These are phyloP conservation scores for Solanum hybrid DNA, from an alignment of 305 asterid species.

Conservation along the genomic window DNA sequence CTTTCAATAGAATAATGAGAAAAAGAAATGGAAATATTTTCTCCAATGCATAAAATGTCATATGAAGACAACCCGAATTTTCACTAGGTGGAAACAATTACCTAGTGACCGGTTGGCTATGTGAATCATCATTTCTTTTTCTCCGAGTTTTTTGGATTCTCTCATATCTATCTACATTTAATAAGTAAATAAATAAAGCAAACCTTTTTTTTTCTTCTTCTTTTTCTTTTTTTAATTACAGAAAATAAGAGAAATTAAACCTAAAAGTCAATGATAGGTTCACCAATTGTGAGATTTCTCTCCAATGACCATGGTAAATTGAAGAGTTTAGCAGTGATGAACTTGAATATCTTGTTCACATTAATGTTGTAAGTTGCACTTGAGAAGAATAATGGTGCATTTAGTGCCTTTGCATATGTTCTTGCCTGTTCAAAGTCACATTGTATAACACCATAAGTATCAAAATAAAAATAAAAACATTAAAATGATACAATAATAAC, in stretches of 20 bases:
- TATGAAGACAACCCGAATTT: conserved; percentile 7
- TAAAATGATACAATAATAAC: not conserved
- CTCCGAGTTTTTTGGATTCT: not conserved
- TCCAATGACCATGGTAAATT: conserved; percentile 68
- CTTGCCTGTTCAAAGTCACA: conserved; percentile 45
- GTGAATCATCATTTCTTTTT: not conserved
- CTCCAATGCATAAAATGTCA: conserved; percentile 9
- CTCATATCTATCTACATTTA: not conserved
- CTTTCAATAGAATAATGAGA: not conserved
- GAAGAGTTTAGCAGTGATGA: conserved; percentile 68
- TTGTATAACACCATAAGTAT: not conserved
- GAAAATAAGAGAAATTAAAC: not conserved
- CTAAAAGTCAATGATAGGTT: conserved; percentile 78
- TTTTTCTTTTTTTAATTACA: not conserved
- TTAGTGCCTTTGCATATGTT: conserved; percentile 65
- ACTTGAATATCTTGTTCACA: conserved; percentile 82
- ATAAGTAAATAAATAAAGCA: not conserved
- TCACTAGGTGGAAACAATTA: not conserved
- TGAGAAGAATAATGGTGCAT: conserved; percentile 74
- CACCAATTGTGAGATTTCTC: conserved; percentile 76
- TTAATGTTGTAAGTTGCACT: conserved; percentile 83
- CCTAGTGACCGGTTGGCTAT: conserved; percentile 4
- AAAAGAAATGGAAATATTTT: not conserved
- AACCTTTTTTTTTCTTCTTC: not conserved
- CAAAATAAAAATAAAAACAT: not conserved